Conservation (phyloP, 1,139 yeast species). For the Hanseniaspora uvarum region DNA sequence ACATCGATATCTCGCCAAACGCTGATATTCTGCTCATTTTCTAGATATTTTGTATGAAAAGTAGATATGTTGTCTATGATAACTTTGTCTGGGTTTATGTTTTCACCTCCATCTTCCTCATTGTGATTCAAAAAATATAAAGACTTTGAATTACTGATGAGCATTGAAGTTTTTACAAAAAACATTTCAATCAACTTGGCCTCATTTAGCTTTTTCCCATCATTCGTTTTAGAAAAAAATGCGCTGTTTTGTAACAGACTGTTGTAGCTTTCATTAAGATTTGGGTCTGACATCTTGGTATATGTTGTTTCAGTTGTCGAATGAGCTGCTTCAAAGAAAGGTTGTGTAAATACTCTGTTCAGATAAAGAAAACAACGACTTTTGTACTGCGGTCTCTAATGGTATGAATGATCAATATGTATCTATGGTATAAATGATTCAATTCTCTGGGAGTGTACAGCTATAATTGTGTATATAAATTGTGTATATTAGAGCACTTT, state of each 20-base stretch:
- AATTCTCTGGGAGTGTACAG: neutral
- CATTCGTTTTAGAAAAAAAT: neutral
- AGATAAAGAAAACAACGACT: neutral
- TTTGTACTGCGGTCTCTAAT: neutral
- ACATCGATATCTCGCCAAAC: conserved; percentile 28
- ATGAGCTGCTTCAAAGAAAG: neutral
- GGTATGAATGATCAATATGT: neutral
- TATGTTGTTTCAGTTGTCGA: neutral
- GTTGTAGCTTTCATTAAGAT: neutral
- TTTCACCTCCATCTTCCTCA: neutral
- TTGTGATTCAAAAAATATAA: conserved; percentile 18
- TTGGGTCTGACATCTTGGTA: neutral
- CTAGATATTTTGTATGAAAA: conserved; percentile 10
- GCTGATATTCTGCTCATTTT: conserved; percentile 21
- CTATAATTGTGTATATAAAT: neutral
- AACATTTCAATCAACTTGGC: conserved; percentile 27
- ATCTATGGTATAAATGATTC: neutral
- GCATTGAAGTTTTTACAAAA: conserved; percentile 27
- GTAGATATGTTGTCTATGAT: conserved; percentile 3
- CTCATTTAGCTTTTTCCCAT: neutral
- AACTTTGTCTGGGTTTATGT: neutral
- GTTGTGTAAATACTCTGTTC: neutral
- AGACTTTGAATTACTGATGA: conserved; percentile 27
- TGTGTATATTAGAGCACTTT: neutral
- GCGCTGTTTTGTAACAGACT: neutral